Conservation (phyloP, 371 early-diverging fungal genomes). For the Rhizopus delemar region DNA sequence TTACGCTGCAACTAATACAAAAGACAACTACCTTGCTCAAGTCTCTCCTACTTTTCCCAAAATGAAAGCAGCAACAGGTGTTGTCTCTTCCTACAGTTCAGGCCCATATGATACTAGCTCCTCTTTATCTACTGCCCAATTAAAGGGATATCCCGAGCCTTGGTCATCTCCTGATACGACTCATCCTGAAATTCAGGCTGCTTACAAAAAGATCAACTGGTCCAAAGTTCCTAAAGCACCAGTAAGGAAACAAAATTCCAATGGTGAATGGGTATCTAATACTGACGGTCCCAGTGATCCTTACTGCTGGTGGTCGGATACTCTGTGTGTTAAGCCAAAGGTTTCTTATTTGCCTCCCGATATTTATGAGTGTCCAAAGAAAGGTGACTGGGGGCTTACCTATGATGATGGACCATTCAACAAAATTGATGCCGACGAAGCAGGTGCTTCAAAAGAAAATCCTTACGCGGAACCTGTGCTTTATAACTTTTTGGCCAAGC, state of each 20-base stretch:
- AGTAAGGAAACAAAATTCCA: slow-evolving; percentile 15
- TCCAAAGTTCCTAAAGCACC: slow-evolving; percentile 38
- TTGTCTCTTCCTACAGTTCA: slow-evolving; percentile 4
- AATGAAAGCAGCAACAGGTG: slow-evolving; percentile 3
- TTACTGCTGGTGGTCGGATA: slow-evolving; percentile 34
- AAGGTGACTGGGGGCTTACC: slow-evolving; percentile 34
- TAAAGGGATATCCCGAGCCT: slow-evolving; percentile 31
- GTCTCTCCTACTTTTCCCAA: slow-evolving; percentile 10
- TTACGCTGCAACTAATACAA: slow-evolving; percentile 9
- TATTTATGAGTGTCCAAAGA: slow-evolving; percentile 23
- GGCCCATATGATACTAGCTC: slow-evolving; percentile 8
- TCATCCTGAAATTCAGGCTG: slow-evolving; percentile 38
- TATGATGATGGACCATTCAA: slow-evolving; percentile 53
- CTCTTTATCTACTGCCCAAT: slow-evolving; percentile 13
- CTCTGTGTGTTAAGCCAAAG: slow-evolving; percentile 24
- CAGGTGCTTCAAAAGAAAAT: slow-evolving; percentile 14
- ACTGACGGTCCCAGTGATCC: slow-evolving; percentile 24
- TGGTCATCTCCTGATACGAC: slow-evolving; percentile 36
- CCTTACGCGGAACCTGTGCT: slow-evolving; percentile 39
- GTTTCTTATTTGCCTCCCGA: slow-evolving; percentile 26
- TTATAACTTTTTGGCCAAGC: slow-evolving; percentile 40
- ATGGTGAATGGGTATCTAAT: slow-evolving; percentile 12
- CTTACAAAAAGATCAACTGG: slow-evolving; percentile 44
- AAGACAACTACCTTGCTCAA: slow-evolving; percentile 2
- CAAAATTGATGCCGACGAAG: slow-evolving; percentile 12